Evolutionary conservation across 1,139 yeast genomes (phyloP), one percentile per base, ranked within the genome.

Genomic region (Candida frijolesensis): DNA sequence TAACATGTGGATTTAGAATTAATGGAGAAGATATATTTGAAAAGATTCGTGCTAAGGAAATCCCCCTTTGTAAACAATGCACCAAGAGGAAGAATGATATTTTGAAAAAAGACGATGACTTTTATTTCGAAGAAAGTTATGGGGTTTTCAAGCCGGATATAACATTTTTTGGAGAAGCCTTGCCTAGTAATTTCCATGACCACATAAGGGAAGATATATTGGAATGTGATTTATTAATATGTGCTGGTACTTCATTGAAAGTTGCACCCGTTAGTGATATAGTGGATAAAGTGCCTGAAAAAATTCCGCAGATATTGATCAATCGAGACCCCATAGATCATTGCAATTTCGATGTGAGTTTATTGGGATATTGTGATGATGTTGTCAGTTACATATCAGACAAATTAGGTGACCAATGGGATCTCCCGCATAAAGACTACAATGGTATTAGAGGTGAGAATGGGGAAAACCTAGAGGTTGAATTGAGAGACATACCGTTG

Each of bases 111-210:
- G 67, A 66, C 30, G 70, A 66, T 33, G 70, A 70, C 22, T 54
- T 68, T 8, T 64, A 61, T 42, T 56, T 67, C 14, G 64, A 65
- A 3, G 72, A 67, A 49, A 80, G 86, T n/a, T 85, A 67, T 63
- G 97, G 97, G n/a, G 94, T 91, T 5, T 79, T 89, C 77, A 92
- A 94, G 64, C 99, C 99, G 0, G 97, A 94, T 65, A 92, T 94
- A 52, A 92, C 97, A 0, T 94, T 94, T 63, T 94, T 94, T 61
- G 97, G 97, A 7, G 98, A 94, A 64, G 83, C 85, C 12, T 74
- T 94, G 50, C 97, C 98, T 0, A 70, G 76, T n/a, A 68, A 78
- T 48, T 91, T 87, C 61, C 94, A 89, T 58, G 80, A 80, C 45
- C 71, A 80, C 27, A 78, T 89, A 38, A 75, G 78, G 38, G 70